Evolutionary conservation across 345 rosid genomes (phyloP), one percentile per base, ranked within the genome.

Genomic region (Pistacia atlantica): DNA sequence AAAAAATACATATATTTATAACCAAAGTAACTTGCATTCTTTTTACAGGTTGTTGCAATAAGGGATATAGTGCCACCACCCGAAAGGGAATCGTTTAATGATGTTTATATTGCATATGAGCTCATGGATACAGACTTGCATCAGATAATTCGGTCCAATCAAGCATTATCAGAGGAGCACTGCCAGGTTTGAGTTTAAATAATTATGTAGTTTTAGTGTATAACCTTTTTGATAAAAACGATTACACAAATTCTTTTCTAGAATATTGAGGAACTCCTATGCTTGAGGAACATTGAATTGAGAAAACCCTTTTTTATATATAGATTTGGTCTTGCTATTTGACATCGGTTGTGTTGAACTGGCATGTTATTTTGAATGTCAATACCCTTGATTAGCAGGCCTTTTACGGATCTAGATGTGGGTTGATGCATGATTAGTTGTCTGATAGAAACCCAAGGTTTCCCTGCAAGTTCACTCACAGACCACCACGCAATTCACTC

Each of bases 71-170:
- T 95, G 64, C 86, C 97, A 33, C 98, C 99, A 22, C 87, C 93
- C 33, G 90, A 77, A 76, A 92, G 96, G 79, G 82, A 85, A 64
- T 66, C 69, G 7, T 92, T 89, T 68, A 86, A 93, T 78, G 98
- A 95, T 87, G 92, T 93, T 78, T 95, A 95, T 83, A 92, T 95
- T 56, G 97, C 89, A 11, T 90, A 89, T 83, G 99, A 93, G 77
- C 78, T 92, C 46, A 93, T 93, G 97, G 97, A 89, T 68, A 78
- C 87, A 69, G 93, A 92, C 81, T 87, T 95, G 70, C 82, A 80
- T 76, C 88, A 82, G 83, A 77, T 92, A 75, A 84, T 95, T 65
- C 88, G 85, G 22, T 92, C 96, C 58, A 79, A 83, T 60, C 93
- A 89, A 81, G 86, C 63, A 65, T 83, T 95, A 74, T 82, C 85